Conservation (phyloP, 108 stramenopile species). For the Pseudonitzschia multiseries region DNA sequence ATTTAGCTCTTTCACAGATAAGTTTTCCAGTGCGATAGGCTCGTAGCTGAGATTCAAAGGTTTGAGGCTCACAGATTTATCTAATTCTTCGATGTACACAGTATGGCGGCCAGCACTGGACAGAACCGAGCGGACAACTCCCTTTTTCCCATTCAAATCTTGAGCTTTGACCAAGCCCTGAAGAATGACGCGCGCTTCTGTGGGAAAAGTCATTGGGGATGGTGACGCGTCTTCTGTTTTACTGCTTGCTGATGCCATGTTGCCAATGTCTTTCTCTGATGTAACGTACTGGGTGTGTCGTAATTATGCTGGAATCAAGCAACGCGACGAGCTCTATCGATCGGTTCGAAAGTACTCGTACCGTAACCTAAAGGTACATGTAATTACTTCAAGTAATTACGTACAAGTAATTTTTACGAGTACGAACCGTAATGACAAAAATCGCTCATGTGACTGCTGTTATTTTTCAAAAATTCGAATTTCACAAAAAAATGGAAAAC, state of each 20-base stretch:
- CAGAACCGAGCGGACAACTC: constrained; percentile 49
- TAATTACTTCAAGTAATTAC: too few species aligned
- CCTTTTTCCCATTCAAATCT: constrained; percentile 73
- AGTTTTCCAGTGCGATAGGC: constrained; percentile 40
- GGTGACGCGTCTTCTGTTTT: background rate
- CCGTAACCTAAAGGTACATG: too few species aligned
- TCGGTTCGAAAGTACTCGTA: too few species aligned
- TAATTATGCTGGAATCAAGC: too few species aligned
- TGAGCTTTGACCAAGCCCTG: constrained; percentile 46
- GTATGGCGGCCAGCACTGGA: constrained; percentile 50
- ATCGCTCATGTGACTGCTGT: background rate
- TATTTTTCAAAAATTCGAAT: background rate
- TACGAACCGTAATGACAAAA: too few species aligned
- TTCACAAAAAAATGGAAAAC: background rate
- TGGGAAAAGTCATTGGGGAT: constrained; percentile 39
- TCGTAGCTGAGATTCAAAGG: constrained; percentile 58
- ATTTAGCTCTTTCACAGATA: constrained; percentile 66
- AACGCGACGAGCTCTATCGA: too few species aligned
- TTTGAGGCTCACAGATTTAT: constrained; percentile 55
- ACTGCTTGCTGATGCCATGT: constrained; percentile 2
- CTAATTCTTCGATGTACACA: constrained; percentile 45
- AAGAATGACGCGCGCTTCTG: constrained; percentile 59
- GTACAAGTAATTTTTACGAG: too few species aligned
- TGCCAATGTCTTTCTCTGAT: background rate
- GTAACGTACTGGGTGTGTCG: background rate